A percentile compares a stretch with the other conserved stretches of the same genome.
These are phyloP conservation scores for Knoxdaviesia capensis DNA, from an alignment of 2,329 filamentous ascomycete species.

Conservation along the genomic window DNA sequence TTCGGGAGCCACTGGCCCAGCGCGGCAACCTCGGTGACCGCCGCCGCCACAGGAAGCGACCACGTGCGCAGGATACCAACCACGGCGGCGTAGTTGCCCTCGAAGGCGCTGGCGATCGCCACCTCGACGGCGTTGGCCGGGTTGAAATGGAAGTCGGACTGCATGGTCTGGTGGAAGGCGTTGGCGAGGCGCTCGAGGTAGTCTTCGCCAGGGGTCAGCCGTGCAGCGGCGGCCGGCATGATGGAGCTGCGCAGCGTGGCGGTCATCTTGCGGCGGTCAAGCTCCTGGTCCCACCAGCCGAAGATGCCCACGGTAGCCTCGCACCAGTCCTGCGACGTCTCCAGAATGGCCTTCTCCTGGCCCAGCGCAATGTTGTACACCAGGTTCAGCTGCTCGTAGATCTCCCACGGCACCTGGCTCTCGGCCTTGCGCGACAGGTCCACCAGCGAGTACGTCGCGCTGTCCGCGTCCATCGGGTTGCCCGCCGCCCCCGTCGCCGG, in stretches of 20 bases:
- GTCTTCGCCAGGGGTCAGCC: slow-evolving; percentile 20
- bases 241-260: slow-evolving; percentile 13
- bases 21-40: slow-evolving; percentile 68
- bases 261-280: slow-evolving; percentile 28
- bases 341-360: slow-evolving; percentile 52
- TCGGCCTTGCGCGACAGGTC: slow-evolving; percentile 59
- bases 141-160: slow-evolving; percentile 59
- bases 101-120: slow-evolving; percentile 61
- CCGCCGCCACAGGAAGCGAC: slow-evolving; percentile 61
- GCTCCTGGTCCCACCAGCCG: slow-evolving; percentile 91
- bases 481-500: neutral
- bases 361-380: slow-evolving; percentile 70
- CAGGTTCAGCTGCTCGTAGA: slow-evolving; percentile 68
- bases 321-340: slow-evolving; percentile 72
- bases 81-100: slow-evolving; percentile 61
- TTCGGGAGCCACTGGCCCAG: slow-evolving; percentile 64
- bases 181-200: slow-evolving; percentile 57
- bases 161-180: slow-evolving; percentile 47
- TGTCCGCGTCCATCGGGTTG: slow-evolving; percentile 9
- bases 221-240: slow-evolving; percentile 2
- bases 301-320: slow-evolving; percentile 70
- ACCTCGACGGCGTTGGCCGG: slow-evolving; percentile 59
- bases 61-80: slow-evolving; percentile 56
- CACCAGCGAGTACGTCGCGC: slow-evolving; percentile 30
- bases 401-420: slow-evolving; percentile 71